These are phyloP conservation scores for Rhizodiscina lignyota DNA, from an alignment of 495 filamentous ascomycete genomes.

Conservation along the genomic window DNA sequence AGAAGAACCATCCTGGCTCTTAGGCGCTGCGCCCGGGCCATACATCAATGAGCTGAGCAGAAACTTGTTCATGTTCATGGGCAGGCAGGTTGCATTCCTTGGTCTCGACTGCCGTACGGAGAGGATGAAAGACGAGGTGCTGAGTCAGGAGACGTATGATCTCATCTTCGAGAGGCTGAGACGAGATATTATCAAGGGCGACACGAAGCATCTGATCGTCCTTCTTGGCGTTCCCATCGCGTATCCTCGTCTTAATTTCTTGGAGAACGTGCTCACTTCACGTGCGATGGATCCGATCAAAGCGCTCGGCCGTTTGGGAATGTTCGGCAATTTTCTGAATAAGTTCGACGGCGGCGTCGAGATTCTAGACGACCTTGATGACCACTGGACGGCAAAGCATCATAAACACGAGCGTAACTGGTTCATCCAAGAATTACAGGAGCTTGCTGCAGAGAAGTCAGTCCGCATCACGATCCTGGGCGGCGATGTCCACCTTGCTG, in stretches of 20 bases:
- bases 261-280: constrained; percentile 63
- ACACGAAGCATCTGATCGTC: constrained; percentile 78
- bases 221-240: constrained; percentile 63
- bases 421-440: constrained; percentile 78
- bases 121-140: constrained; percentile 60
- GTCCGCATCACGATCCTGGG: constrained; percentile 79
- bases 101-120: constrained; percentile 88
- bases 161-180: constrained; percentile 72
- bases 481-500: constrained; percentile 87
- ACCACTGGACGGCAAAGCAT: constrained; percentile 93
- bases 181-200: constrained; percentile 62
- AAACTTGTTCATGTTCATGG: constrained; percentile 72
- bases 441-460: constrained; percentile 77
- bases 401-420: constrained; percentile 78
- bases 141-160: constrained; percentile 68
- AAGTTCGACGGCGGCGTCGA: constrained; percentile 86
- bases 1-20: constrained; percentile 80
- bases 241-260: constrained; percentile 73
- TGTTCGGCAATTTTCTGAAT: constrained; percentile 71
- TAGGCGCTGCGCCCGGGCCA: constrained; percentile 65
- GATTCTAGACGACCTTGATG: constrained; percentile 79
- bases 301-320: constrained; percentile 63
- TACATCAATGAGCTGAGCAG: constrained; percentile 80
- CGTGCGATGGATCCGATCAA: constrained; percentile 73
- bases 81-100: constrained; percentile 61